These are phyloP conservation scores for Mortierella antarctica DNA, from an alignment of 192 early-diverging fungal species.

Conservation along the genomic window DNA sequence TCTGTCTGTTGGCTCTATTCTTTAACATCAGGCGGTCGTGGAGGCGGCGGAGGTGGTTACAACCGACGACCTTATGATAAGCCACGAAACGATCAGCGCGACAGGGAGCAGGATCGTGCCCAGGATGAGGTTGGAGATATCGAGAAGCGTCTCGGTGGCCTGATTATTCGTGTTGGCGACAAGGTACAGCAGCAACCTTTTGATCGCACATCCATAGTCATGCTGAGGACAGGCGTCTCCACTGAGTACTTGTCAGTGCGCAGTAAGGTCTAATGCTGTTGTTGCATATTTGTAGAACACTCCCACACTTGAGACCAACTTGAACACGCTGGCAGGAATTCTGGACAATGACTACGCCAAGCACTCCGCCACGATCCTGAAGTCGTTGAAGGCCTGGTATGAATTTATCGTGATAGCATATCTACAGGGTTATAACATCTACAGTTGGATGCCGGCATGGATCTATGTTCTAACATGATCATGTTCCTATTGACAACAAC, in stretches of 20 bases:
- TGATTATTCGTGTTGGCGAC: slow-evolving; percentile 83
- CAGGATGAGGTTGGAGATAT: slow-evolving; percentile 69
- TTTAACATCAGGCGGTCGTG: neutral
- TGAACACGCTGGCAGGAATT: slow-evolving; percentile 75
- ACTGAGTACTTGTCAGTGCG: neutral
- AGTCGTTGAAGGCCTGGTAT: slow-evolving; percentile 71
- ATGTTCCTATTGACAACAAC: neutral
- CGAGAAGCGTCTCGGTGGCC: slow-evolving; percentile 71
- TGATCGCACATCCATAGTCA: neutral
- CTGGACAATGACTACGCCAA: slow-evolving; percentile 77
- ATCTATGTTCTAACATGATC: neutral
- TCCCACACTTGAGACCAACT: slow-evolving; percentile 69
- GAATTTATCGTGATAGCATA: neutral
- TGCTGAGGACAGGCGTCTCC: neutral
- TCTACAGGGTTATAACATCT: slow-evolving; percentile 13
- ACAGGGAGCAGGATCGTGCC: slow-evolving; percentile 39
- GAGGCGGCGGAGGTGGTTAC: slow-evolving; percentile 20
- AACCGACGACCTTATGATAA: slow-evolving; percentile 39
- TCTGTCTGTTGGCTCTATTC: neutral
- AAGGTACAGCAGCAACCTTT: slow-evolving; percentile 55
- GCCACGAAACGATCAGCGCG: slow-evolving; percentile 33
- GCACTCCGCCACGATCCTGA: slow-evolving; percentile 69
- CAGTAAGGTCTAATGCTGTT: neutral
- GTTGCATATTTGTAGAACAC: slow-evolving; percentile 50
- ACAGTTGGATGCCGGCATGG: neutral